Conservation (phyloP, 2,329 filamentous ascomycete genomes). For the Talaromyces amestolkiae region DNA sequence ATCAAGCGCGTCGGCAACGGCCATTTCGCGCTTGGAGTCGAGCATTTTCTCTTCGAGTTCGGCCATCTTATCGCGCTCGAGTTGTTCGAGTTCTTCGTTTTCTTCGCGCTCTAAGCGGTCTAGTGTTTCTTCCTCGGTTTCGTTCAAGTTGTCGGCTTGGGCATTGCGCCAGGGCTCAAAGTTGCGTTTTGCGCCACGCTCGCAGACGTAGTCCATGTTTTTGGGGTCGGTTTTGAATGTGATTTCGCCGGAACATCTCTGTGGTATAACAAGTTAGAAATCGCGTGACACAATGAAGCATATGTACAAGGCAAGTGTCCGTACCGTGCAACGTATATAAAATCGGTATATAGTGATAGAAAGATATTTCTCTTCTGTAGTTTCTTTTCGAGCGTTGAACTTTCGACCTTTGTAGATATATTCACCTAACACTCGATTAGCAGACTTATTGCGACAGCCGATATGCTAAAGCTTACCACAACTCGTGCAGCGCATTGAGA, state of each 20-base stretch:
- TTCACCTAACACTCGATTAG: conserved; percentile 53
- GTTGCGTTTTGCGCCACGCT: conserved; percentile 84
- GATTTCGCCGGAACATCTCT: conserved; percentile 65
- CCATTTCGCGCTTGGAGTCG: conserved; percentile 94
- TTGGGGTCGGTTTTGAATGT: conserved; percentile 94
- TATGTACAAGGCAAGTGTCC: conserved; percentile 35
- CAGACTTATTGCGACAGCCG: not conserved
- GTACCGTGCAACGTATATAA: conserved; percentile 86
- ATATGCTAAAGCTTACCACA: conserved; percentile 24
- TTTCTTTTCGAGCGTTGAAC: conserved; percentile 94
- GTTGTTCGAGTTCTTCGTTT: conserved; percentile 59
- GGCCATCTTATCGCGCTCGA: conserved; percentile 88
- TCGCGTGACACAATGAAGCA: not conserved
- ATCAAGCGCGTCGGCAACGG: conserved; percentile 89
- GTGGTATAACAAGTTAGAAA: not conserved
- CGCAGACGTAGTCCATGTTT: conserved; percentile 79
- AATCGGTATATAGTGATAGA: conserved; percentile 84
- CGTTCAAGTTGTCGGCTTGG: conserved; percentile 57
- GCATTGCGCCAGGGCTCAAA: conserved; percentile 85
- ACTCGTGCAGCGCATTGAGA: conserved; percentile 69
- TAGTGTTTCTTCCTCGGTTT: conserved; percentile 83
- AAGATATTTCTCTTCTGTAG: conserved; percentile 84
- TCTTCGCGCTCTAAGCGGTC: conserved; percentile 79
- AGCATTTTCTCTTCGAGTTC: conserved; percentile 90
- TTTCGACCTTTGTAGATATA: conserved; percentile 92